A percentile compares a stretch with the other conserved stretches of the same genome.
Evolutionary conservation across 805 yeast genomes (phyloP).

Genomic region (Zygotorulaspora sp.): DNA sequence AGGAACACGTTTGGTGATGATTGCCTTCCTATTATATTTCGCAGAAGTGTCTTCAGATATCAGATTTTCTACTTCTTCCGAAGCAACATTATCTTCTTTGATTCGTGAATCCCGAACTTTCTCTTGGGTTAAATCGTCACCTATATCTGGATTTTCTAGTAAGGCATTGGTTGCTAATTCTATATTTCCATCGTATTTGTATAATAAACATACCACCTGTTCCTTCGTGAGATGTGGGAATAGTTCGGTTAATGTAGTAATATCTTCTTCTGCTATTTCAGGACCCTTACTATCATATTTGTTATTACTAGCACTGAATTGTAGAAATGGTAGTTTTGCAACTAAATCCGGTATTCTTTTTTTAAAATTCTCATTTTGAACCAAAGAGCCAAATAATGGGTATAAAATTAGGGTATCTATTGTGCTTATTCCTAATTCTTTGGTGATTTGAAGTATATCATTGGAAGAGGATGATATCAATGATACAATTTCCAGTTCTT

Average conservation of each 20-base stretch:
- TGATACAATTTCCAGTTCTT: constrained; percentile 50
- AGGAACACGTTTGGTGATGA: constrained; percentile 31
- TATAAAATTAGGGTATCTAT: constrained; percentile 41
- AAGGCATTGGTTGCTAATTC: constrained; percentile 55
- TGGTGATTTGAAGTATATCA: constrained; percentile 39
- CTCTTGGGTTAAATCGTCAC: constrained; percentile 32
- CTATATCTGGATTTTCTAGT: constrained; percentile 55
- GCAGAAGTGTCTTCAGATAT: constrained; percentile 11
- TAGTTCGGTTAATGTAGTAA: constrained; percentile 46
- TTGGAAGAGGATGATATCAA: constrained; percentile 45
- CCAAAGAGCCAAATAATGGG: constrained; percentile 54
- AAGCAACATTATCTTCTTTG: constrained; percentile 2
- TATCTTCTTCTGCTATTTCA: constrained; percentile 33
- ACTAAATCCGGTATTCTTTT: constrained; percentile 48
- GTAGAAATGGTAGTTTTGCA: constrained; percentile 48
- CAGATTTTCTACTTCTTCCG: constrained; percentile 9
- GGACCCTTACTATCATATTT: constrained; percentile 1
- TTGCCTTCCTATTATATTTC: constrained; percentile 7
- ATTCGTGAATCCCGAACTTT: constrained; percentile 16
- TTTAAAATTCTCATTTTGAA: constrained; percentile 46
- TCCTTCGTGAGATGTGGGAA: constrained; percentile 58
- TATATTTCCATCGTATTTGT: constrained; percentile 45
- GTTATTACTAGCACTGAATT: constrained; percentile 10
- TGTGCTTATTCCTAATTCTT: constrained; percentile 42
- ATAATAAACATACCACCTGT: constrained; percentile 47